A percentile compares a stretch with the other conserved stretches of the same genome.
These are phyloP conservation scores for Trichoderma sp. DNA, from an alignment of 2,329 filamentous ascomycete genomes.

Conservation along the genomic window DNA sequence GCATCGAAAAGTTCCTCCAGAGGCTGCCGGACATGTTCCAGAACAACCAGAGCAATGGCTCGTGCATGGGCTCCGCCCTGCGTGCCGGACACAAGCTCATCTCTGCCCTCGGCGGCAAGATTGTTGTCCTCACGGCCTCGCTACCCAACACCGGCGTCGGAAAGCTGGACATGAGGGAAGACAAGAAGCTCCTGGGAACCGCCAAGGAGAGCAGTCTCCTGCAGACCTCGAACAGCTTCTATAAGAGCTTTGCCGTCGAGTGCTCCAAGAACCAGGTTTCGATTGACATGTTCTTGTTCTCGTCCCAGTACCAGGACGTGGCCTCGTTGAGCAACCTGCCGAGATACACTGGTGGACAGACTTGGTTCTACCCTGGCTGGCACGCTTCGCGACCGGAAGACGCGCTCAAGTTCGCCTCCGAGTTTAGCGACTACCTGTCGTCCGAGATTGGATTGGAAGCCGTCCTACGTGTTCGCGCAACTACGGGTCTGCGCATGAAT, in stretches of 20 bases:
- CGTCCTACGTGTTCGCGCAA: conserved; percentile 90
- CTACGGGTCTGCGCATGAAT: conserved; percentile 91
- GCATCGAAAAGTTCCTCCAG: conserved; percentile 84
- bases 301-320: conserved; percentile 94
- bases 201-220: conserved; percentile 84
- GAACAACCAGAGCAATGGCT: conserved; percentile 82
- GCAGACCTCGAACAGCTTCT: conserved; percentile 93
- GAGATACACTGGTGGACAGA: conserved; percentile 94
- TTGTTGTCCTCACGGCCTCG: conserved; percentile 85
- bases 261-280: conserved; percentile 99
- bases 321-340: conserved; percentile 94
- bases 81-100: conserved; percentile 95
- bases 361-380: conserved; percentile 98
- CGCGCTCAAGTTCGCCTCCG: conserved; percentile 94
- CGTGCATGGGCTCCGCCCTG: conserved; percentile 92
- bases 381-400: conserved; percentile 91
- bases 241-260: conserved; percentile 98
- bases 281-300: conserved; percentile 97
- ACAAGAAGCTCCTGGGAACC: conserved; percentile 93
- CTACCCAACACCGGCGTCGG: conserved; percentile 87
- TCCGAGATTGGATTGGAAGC: conserved; percentile 95
- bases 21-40: conserved; percentile 97
- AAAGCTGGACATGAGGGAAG: conserved; percentile 88
- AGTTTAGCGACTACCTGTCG: conserved; percentile 96
- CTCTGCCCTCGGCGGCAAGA: conserved; percentile 88